Base-by-base conservation (phyloP, 495 filamentous ascomycete genomes). In the Extremus antarcticus region DNA sequence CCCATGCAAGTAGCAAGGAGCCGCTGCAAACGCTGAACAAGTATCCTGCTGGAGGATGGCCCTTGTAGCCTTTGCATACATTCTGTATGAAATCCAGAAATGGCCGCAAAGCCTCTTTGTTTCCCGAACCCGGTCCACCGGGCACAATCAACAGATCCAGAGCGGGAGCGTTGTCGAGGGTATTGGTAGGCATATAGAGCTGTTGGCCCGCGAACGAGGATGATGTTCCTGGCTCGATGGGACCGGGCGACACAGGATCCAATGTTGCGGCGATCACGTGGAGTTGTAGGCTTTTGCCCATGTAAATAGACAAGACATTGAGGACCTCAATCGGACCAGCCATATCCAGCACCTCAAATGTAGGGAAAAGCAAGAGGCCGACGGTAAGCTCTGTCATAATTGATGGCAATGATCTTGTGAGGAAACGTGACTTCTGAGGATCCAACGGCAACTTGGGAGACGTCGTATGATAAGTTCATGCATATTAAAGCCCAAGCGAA, bases 141-240 rank as follows among this genome's bases (percentile, higher is more conserved):
- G 66, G 84, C 2, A 89, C 69, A 43, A 88, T 63, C 2, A 88
- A 72, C 8, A 86, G 75, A 43, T 89, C 84, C 3, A 87, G 63
- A 16, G 69, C 61, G 0, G 73, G 73, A 1, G 69, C 66, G n/a
- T 61, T 67, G 16, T 54, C 57, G 61, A 80, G 83, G 0, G 81
- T 83, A 66, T 81, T 81, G 1, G 84, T 86, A 17, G 84, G 82
- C 4, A 82, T 55, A 25, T 85, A 61, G 50, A 53, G 52, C 55
- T 81, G 68, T 13, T 64, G 53, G 25, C 38, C 25, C 9, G 3
- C 15, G 41, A 76, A 70, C 25, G 67, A 64, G 43, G 63, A 65
- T 11, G 62, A n/a, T 13, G 20, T 17, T 3, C 23, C n/a, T 2
- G 57, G 45, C 15, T 17, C 17, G 0, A 61, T 60, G 16, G 62